Evolutionary conservation across 2,329 filamentous ascomycete genomes (phyloP), one percentile per base, ranked within the genome.

Genomic region (Lecanosticta acicola): DNA sequence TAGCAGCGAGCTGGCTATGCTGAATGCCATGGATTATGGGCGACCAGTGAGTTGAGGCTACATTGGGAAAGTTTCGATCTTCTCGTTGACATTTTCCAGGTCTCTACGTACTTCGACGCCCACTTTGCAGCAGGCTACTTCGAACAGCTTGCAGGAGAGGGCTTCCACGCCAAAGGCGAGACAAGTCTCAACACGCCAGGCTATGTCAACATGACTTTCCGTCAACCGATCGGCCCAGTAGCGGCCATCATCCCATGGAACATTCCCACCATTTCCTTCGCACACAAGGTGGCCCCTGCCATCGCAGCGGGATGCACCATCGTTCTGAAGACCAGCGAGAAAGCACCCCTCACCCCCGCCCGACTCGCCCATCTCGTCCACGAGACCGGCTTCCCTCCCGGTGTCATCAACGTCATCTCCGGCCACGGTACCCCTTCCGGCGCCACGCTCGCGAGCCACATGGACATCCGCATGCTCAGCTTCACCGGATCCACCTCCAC

Each of bases 221-320:
- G 54, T 5, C 57, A 63, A 51, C 60, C 60, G 1, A 57, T 61
- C 17, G 61, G 60, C n/a, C 54, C 56, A 4, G 49, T 57, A 10
- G 59, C 53, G 3, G 75, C 78, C 62, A 88, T 89, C 52, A 86
- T 87, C 46, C 85, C 85, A n/a, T 91, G 85, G 84, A 91, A 90
- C 63, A 86, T 83, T 54, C 85, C 86, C 1, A 72, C 89, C 1
- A 71, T 76, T n/a, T 87, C 87, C 78, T 82, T 83, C 11, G 79
- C 79, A 3, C 84, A 83, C 81, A 88, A 89, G 60, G 72, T 90
- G 1, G 85, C 83, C 13, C 85, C 85, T 33, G 76, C 76, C 9
- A 64, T 80, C 0, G 75, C 73, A 9, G 34, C 45, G 18, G 0
- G 66, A 78, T 3, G 74, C 32, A 46, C 44, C 4, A 46, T 46